phyloP scores from a whole-genome alignment of 345 rosid species.

The Dipteronia sinensis region DNA sequence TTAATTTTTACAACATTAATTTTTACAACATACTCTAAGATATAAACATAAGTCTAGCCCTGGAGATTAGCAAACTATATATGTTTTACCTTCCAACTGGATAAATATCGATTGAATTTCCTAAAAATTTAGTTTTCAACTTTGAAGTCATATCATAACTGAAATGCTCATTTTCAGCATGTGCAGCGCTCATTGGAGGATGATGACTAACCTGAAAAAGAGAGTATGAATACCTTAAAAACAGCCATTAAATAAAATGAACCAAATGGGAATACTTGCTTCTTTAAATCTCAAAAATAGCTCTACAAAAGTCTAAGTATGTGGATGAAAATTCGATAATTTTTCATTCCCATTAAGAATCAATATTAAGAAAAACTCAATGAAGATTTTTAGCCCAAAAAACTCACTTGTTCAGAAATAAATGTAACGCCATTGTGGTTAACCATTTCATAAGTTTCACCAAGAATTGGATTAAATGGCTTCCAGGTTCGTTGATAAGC shows the following conservation, averaged over 20 bases:
- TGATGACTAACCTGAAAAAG: slow-evolving; percentile 76
- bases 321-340: slow-evolving; percentile 1
- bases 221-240: background rate
- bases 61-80: background rate
- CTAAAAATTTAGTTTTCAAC: slow-evolving; percentile 75
- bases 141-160: slow-evolving; percentile 75
- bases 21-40: background rate
- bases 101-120: slow-evolving; percentile 77
- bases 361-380: background rate
- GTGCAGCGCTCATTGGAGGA: slow-evolving; percentile 83
- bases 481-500: slow-evolving; percentile 94
- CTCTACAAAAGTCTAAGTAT: background rate
- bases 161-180: slow-evolving; percentile 87
- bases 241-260: background rate
- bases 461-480: slow-evolving; percentile 98
- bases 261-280: background rate
- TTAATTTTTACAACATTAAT: background rate
- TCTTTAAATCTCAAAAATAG: slow-evolving; percentile 11
- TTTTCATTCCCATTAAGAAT: background rate
- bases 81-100: slow-evolving; percentile 70
- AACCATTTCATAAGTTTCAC: slow-evolving; percentile 90
- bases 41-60: background rate
- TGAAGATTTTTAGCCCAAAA: background rate
- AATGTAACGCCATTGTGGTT: slow-evolving; percentile 74
- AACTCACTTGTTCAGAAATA: slow-evolving; percentile 81